Evolutionary conservation across 2,329 filamentous ascomycete genomes (phyloP), one percentile per base, ranked within the genome.

Genomic region (Trichoderma koningiopsis): DNA sequence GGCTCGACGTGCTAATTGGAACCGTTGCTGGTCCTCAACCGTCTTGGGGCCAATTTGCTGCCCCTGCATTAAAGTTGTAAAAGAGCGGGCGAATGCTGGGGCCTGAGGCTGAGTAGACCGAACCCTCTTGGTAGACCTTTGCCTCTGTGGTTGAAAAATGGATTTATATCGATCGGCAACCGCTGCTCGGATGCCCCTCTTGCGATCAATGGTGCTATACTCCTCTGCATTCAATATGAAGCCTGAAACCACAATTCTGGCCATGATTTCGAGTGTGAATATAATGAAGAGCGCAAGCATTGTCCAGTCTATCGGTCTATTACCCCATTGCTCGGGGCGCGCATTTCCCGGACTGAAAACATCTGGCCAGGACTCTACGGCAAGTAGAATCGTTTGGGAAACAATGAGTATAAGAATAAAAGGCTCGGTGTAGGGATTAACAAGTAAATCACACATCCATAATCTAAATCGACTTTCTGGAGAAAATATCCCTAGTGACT

Each of bases 161-260:
- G 88, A 86, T 70, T 89, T 88, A 70, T 92, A 92, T 79, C 94
- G 94, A 71, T 92, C 90, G 53, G 88, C 83, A 24, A 97, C 83
- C 13, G 91, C 92, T 72, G 90, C 89, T 64, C 88, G 89, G 10
- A 97, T 81, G 13, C 94, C 92, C 37, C 90, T 85, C 72, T 91
- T 88, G 65, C 92, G 88, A 78, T 96, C 92, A 71, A 96, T 92
- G 5, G 94, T 96, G 79, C 93, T 97, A 79, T 97, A 97, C 77
- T 97, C 94, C 10, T 89, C 83, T 1, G 96, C 92, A 77, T 99
- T 99, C 73, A 97, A 84, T 37, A 99, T 85, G 74, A 99, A 92
- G 0, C 96, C 96, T 0, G 96, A 99, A 0, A 99, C 96, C 70
- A 99, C 91, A 53, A 94, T 90, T 68, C 94, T 91, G 71, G 92